Percentiles rank a stretch among this genome's conserved stretches.
Conservation (phyloP, 139 green algal genomes). For the Dunaliella primolecta region DNA sequence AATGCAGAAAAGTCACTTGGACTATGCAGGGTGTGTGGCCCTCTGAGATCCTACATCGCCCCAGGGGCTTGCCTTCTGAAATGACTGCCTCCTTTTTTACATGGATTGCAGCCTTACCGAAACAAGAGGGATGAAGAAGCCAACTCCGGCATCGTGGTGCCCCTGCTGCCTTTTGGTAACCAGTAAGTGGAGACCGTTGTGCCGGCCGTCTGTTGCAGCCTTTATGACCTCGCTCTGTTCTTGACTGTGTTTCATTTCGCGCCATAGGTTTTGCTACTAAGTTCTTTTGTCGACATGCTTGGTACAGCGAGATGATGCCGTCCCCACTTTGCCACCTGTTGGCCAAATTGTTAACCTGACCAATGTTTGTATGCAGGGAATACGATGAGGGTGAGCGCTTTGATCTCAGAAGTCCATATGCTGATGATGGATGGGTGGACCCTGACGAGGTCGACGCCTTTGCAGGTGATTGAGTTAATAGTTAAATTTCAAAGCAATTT, state of each 20-base stretch:
- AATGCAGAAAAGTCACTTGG: background rate
- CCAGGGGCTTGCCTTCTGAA: background rate
- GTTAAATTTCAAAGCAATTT: too few relatives aligned
- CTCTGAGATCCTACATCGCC: too few relatives aligned
- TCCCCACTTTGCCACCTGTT: too few relatives aligned
- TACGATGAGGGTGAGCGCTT: slow-evolving; percentile 55
- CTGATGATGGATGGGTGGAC: slow-evolving; percentile 46
- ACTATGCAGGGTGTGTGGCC: background rate
- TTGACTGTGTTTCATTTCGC: too few relatives aligned
- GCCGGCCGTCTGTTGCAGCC: too few relatives aligned
- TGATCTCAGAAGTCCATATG: slow-evolving; percentile 49
- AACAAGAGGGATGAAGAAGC: slow-evolving; percentile 43
- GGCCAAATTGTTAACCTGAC: too few relatives aligned
- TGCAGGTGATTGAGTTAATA: slow-evolving; percentile 22
- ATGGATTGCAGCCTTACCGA: slow-evolving; percentile 30
- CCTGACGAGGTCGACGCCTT: background rate
- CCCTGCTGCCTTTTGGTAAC: slow-evolving; percentile 52
- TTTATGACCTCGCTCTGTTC: too few relatives aligned
- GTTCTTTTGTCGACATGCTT: too few relatives aligned
- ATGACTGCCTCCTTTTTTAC: background rate
- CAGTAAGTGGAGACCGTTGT: slow-evolving; percentile 14
- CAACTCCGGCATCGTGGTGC: slow-evolving; percentile 43
- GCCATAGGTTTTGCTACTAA: too few relatives aligned
- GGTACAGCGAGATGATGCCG: too few relatives aligned
- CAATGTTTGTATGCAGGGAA: slow-evolving; percentile 34